Evolutionary conservation across 1,284 basidiomycete genomes (phyloP).

Genomic region (Trichosporon asahii): DNA sequence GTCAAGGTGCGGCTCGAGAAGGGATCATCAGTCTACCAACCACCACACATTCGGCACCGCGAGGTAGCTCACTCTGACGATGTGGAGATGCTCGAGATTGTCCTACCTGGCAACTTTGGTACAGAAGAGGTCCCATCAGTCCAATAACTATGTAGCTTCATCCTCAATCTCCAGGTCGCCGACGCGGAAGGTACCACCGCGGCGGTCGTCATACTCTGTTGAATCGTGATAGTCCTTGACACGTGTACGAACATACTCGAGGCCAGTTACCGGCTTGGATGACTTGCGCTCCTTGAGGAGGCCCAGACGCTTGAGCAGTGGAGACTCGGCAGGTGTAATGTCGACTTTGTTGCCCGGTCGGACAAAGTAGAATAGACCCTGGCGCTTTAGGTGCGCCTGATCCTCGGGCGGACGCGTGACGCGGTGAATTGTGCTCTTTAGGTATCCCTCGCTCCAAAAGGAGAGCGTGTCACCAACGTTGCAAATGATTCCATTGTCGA

Average conservation of each 20-base stretch:
- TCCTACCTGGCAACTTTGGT: conserved; percentile 14
- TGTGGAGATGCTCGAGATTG: conserved; percentile 20
- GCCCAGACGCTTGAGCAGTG: conserved; percentile 30
- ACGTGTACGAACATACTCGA: conserved; percentile 19
- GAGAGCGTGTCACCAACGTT: conserved; percentile 40
- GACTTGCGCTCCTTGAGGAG: conserved; percentile 14
- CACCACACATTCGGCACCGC: conserved; percentile 16
- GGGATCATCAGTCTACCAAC: conserved; percentile 16
- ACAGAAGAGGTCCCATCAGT: conserved; percentile 11
- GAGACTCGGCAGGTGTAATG: conserved; percentile 31
- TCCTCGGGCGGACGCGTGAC: conserved; percentile 35
- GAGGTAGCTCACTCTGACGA: conserved; percentile 18
- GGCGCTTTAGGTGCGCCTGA: conserved; percentile 34
- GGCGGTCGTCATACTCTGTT: conserved; percentile 6
- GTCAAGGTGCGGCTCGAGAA: conserved; percentile 10
- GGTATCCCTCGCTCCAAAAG: conserved; percentile 39
- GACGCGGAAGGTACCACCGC: conserved; percentile 16
- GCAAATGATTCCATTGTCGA: conserved; percentile 34
- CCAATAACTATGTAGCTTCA: conserved; percentile 14
- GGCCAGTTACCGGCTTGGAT: conserved; percentile 16
- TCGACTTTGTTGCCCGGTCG: conserved; percentile 36
- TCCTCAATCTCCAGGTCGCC: conserved; percentile 22
- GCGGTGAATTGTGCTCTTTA: conserved; percentile 37
- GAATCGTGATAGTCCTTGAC: conserved; percentile 21
- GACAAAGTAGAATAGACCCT: conserved; percentile 38